Evolutionary conservation across 2,329 filamentous ascomycete species (phyloP), one percentile per base, ranked within the genome.

Genomic region (Camillea tinctor): DNA sequence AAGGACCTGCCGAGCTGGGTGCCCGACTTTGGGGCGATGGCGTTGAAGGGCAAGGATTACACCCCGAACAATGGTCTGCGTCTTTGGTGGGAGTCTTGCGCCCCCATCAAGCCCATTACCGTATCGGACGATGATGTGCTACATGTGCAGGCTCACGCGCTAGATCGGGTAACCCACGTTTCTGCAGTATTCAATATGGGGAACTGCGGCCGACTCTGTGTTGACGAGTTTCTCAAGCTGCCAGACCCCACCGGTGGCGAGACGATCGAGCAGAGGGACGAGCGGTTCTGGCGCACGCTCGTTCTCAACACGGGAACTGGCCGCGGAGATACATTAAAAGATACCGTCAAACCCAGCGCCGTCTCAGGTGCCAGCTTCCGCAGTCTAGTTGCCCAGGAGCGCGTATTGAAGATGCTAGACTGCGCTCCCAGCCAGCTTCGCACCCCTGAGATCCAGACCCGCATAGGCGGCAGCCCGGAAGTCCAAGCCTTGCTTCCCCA

Each of bases 1-100:
- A 57, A 58, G 51, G 66, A 56, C 5, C 59, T 70, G 4, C 67
- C 67, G 40, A 66, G 48, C 50, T 69, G 68, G 68, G 68, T 66
- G n/a, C 64, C 66, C 1, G 67, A 70, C 52, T 70, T 64, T 52
- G 59, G 60, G 20, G 50, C 63, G 19, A 23, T 36, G 1, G 36
- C 55, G 22, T 52, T 55, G 0, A 52, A 57, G 20, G 53, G 26
- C 8, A 20, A 4, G n/a, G 13, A 3, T 0, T 55, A 56, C 40
- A 62, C 52, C 26, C 61, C 61, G 1, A 59, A 55, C 1, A 20
- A 9, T 20, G 62, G 65, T 9, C 60, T 69, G 55, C 59, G 63
- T 2, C 13, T 2, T 1, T 68, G 66, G 66, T 68, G 63, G 67
- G 61, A 63, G 3, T 26, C 11, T 3, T 53, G 67, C 54, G 13